A percentile compares a stretch with the other conserved stretches of the same genome.
These are phyloP conservation scores for Pichia inconspicua DNA, from an alignment of 1,139 yeast genomes.

Conservation along the genomic window DNA sequence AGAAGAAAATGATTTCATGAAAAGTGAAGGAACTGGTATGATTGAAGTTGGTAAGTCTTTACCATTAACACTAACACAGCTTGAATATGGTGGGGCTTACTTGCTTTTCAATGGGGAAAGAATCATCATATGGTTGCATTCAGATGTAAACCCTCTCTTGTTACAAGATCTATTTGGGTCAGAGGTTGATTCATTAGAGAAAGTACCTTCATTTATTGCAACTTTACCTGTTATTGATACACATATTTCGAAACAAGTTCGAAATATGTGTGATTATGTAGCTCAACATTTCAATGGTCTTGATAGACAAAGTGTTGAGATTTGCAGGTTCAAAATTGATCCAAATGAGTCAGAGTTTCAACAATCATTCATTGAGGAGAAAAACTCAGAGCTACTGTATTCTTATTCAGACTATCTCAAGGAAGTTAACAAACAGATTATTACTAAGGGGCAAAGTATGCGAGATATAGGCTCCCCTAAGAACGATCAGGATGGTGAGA, in stretches of 20 bases:
- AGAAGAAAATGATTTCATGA: slow-evolving; percentile 46
- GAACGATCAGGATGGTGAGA: slow-evolving; percentile 12
- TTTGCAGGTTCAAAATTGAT: slow-evolving; percentile 63
- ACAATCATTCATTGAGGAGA: slow-evolving; percentile 68
- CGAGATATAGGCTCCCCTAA: neutral
- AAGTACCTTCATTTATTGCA: slow-evolving; percentile 40
- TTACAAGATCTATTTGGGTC: slow-evolving; percentile 70
- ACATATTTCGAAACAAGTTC: slow-evolving; percentile 59
- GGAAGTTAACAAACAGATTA: slow-evolving; percentile 53
- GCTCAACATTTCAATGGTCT: slow-evolving; percentile 37
- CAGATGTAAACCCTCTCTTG: slow-evolving; percentile 58
- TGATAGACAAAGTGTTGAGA: slow-evolving; percentile 38
- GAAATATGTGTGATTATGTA: slow-evolving; percentile 49
- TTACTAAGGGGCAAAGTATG: slow-evolving; percentile 33
- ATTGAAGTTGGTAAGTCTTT: slow-evolving; percentile 37
- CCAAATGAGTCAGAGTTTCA: slow-evolving; percentile 51
- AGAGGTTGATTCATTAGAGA: slow-evolving; percentile 34
- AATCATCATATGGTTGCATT: slow-evolving; percentile 64
- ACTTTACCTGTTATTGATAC: slow-evolving; percentile 69
- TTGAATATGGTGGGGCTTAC: slow-evolving; percentile 70
- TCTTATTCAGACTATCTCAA: slow-evolving; percentile 55
- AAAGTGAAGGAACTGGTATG: slow-evolving; percentile 29
- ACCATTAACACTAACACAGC: slow-evolving; percentile 38
- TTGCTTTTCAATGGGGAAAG: slow-evolving; percentile 63
- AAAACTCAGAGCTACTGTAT: slow-evolving; percentile 43